Percentiles rank a stretch among this genome's conserved stretches.
Conservation (phyloP, 306 rosid species). For the Gynostemma pentaphyllum region DNA sequence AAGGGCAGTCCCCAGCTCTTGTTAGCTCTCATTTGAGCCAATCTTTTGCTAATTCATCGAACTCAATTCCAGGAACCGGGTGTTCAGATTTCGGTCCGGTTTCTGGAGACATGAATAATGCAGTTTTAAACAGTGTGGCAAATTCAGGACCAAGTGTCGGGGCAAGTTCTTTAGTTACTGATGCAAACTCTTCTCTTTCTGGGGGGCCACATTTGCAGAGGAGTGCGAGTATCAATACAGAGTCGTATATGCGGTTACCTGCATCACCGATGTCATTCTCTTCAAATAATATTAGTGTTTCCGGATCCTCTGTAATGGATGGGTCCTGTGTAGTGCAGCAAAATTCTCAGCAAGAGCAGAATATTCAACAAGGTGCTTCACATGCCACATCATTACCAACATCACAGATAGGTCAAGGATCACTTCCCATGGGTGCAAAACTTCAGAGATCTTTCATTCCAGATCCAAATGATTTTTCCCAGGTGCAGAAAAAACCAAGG, state of each 20-base stretch:
- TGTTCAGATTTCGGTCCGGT: constrained; percentile 69
- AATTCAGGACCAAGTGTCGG: constrained; percentile 94
- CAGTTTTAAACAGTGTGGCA: constrained; percentile 63
- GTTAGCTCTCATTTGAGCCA: constrained; percentile 85
- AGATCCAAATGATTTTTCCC: constrained; percentile 59
- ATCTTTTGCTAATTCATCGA: constrained; percentile 68
- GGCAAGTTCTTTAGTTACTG: constrained; percentile 95
- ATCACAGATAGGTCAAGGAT: constrained; percentile 45
- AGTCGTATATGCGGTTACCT: constrained; percentile 76
- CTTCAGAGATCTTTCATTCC: constrained; percentile 55
- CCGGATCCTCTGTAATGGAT: constrained; percentile 87
- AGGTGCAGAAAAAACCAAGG: constrained; percentile 63
- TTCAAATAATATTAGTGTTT: constrained; percentile 84
- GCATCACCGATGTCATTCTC: constrained; percentile 92
- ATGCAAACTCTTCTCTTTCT: constrained; percentile 90
- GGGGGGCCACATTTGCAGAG: constrained; percentile 96
- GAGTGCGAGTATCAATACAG: constrained; percentile 88
- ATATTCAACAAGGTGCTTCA: constrained; percentile 64
- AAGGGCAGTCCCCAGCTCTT: constrained; percentile 63
- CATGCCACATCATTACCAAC: constrained; percentile 50
- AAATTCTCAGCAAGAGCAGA: constrained; percentile 77
- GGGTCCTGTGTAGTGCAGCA: constrained; percentile 82
- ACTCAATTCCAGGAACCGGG: constrained; percentile 63
- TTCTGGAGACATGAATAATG: constrained; percentile 84
- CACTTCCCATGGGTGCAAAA: constrained; percentile 47